Conservation (phyloP, 108 stramenopile genomes). For the Nannochloropsis salina region DNA sequence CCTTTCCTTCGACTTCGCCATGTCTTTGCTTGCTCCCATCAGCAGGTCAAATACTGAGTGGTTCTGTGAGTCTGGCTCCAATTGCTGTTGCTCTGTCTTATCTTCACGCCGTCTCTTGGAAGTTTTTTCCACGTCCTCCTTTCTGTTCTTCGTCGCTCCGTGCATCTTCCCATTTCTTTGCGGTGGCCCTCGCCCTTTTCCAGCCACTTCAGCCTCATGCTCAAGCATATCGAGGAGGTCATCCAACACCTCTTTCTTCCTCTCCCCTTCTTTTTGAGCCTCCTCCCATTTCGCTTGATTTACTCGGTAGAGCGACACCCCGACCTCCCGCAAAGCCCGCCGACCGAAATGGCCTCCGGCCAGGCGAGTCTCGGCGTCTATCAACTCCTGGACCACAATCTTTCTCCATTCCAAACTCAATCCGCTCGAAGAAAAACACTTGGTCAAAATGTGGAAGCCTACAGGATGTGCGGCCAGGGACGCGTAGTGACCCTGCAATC, state of each 20-base stretch:
- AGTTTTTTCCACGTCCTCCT: background rate
- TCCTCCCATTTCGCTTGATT: background rate
- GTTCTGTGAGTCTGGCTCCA: too few species aligned
- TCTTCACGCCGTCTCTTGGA: background rate
- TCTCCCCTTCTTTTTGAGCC: background rate
- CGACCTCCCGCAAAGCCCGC: background rate
- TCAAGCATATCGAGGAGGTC: background rate
- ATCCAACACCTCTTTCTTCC: background rate
- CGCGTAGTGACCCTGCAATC: background rate
- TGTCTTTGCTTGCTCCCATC: background rate
- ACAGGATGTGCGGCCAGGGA: background rate
- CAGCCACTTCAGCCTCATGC: constrained; percentile 6
- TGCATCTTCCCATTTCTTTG: background rate
- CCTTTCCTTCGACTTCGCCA: background rate
- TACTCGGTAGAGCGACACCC: background rate
- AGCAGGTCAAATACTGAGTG: background rate
- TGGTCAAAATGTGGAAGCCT: background rate
- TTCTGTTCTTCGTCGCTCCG: background rate
- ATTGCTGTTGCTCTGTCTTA: background rate
- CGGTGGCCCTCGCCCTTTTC: background rate
- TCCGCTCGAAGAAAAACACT: background rate
- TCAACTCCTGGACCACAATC: background rate
- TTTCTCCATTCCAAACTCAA: background rate
- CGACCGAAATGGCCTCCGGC: constrained; percentile 3
- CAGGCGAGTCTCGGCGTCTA: background rate